A percentile compares a stretch with the other conserved stretches of the same genome.
phyloP scores from a whole-genome alignment of 2,329 filamentous ascomycete species.

The Aspergillus piperis region DNA sequence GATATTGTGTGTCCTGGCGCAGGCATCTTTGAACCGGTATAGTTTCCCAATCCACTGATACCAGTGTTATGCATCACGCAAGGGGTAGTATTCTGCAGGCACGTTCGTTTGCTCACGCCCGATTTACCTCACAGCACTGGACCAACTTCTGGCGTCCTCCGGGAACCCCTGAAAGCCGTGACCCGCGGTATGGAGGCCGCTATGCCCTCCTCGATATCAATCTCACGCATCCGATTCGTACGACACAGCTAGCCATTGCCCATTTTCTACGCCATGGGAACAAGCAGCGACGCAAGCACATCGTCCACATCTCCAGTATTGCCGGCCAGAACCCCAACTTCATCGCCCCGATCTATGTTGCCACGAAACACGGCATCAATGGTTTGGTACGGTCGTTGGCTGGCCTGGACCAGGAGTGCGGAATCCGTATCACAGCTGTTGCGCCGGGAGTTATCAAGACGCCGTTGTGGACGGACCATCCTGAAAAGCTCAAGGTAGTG shows the following conservation, averaged over 20 bases:
- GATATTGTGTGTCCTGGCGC: conserved; percentile 52
- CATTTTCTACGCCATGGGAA: conserved; percentile 45
- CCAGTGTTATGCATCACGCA: background rate
- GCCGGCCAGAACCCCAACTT: conserved; percentile 46
- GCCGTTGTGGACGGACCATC: conserved; percentile 63
- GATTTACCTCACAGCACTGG: conserved; percentile 38
- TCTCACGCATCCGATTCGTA: conserved; percentile 54
- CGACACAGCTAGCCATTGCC: conserved; percentile 53
- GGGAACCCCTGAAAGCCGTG: conserved; percentile 44
- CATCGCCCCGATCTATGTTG: conserved; percentile 49
- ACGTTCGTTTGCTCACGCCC: background rate
- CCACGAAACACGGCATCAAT: conserved; percentile 52
- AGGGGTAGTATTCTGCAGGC: background rate
- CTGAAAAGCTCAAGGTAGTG: conserved; percentile 59
- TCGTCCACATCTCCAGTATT: conserved; percentile 53
- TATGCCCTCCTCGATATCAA: conserved; percentile 55
- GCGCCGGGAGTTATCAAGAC: conserved; percentile 64
- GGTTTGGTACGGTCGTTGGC: conserved; percentile 54
- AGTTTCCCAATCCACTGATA: conserved; percentile 7
- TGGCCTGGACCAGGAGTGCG: conserved; percentile 50
- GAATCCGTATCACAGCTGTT: conserved; percentile 61
- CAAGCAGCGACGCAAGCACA: conserved; percentile 40
- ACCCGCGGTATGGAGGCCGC: conserved; percentile 41
- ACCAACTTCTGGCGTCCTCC: conserved; percentile 55
- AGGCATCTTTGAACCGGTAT: conserved; percentile 48